Conservation (phyloP, 1,284 basidiomycete species). For the Sanghuangporus weigelae region DNA sequence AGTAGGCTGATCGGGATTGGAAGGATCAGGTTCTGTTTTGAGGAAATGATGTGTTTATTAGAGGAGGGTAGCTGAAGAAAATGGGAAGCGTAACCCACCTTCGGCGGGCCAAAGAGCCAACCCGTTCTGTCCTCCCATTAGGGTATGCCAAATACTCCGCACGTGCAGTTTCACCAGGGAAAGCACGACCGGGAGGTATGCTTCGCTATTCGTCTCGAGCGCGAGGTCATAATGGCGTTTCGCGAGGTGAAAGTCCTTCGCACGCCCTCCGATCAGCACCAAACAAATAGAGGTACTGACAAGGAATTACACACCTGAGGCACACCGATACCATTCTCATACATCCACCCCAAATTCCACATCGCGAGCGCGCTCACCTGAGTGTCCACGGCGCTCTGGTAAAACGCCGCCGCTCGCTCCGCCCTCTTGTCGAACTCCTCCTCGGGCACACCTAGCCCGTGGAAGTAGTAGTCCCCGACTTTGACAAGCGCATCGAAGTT, state of each 20-base stretch:
- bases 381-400: constrained; percentile 89
- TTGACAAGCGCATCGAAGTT: constrained; percentile 96
- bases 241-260: constrained; percentile 90
- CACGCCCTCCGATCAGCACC: not conserved
- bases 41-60: not conserved
- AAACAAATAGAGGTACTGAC: not conserved
- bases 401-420: constrained; percentile 90
- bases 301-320: constrained; percentile 50
- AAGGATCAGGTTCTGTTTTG: not conserved
- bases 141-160: constrained; percentile 78
- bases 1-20: not conserved
- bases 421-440: constrained; percentile 44
- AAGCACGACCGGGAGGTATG: constrained; percentile 82
- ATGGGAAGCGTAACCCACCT: constrained; percentile 24
- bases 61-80: not conserved
- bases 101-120: constrained; percentile 59
- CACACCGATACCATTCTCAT: constrained; percentile 93
- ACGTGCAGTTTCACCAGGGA: constrained; percentile 82
- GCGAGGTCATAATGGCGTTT: constrained; percentile 95
- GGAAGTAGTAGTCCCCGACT: constrained; percentile 94
- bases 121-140: constrained; percentile 63
- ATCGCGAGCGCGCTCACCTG: constrained; percentile 90
- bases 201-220: constrained; percentile 81
- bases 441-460: constrained; percentile 72
- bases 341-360: constrained; percentile 99